Evolutionary conservation across 176 grass and related monocot genomes (phyloP).

Genomic region (Oryza meyeriana): DNA sequence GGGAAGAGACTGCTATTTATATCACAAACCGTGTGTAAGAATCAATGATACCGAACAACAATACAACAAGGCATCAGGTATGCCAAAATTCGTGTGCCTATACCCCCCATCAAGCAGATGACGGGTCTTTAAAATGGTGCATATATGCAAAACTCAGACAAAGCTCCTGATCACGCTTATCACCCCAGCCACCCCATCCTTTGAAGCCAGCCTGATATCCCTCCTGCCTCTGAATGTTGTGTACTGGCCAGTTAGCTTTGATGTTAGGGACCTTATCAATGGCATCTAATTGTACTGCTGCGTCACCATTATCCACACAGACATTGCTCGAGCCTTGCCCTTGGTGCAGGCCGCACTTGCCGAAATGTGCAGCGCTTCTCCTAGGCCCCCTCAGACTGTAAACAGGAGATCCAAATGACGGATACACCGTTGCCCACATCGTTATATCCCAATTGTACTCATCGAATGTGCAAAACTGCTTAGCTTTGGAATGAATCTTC

Average conservation of each 20-base stretch:
- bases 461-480: conserved; percentile 84
- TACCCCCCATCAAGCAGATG: conserved; percentile 18
- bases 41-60: conserved; percentile 31
- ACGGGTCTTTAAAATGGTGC: conserved; percentile 60
- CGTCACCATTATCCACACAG: conserved; percentile 62
- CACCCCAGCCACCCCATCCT: conserved; percentile 99
- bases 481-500: conserved; percentile 89
- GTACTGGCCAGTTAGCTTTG: conserved; percentile 67
- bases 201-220: conserved; percentile 91
- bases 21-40: conserved; percentile 34
- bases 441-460: conserved; percentile 99
- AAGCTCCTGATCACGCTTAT: conserved; percentile 73
- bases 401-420: conserved; percentile 74
- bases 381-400: conserved; percentile 77
- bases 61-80: conserved; percentile 38
- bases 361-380: conserved; percentile 88
- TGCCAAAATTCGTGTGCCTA: conserved; percentile 28
- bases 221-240: conserved; percentile 50
- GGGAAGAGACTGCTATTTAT: conserved; percentile 27
- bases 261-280: conserved; percentile 69
- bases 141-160: conserved; percentile 95
- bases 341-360: conserved; percentile 94
- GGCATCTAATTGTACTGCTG: conserved; percentile 51
- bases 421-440: conserved; percentile 95
- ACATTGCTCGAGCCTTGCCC: conserved; percentile 58